Conservation (phyloP, 2,329 filamentous ascomycete genomes). For the Fusarium virguliforme region DNA sequence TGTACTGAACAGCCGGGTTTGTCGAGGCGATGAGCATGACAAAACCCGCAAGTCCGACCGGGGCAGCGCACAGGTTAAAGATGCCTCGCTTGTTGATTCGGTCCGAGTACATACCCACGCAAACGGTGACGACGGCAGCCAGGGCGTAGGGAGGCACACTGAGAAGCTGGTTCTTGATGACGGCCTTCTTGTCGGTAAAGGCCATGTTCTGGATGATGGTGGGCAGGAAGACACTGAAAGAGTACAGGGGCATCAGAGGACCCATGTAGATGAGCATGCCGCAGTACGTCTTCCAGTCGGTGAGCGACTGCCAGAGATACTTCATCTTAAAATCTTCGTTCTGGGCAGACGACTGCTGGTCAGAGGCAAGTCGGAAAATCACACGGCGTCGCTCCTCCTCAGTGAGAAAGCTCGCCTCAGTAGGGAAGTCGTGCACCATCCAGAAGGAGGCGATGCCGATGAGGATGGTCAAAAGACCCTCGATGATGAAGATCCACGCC, state of each 20-base stretch:
- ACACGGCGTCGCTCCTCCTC: conserved; percentile 80
- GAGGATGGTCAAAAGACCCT: conserved; percentile 79
- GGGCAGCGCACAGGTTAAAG: conserved; percentile 82
- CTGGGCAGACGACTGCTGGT: conserved; percentile 82
- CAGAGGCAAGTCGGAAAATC: conserved; percentile 77
- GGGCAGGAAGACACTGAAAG: conserved; percentile 84
- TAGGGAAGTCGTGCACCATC: conserved; percentile 88
- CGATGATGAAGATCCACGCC: conserved; percentile 79
- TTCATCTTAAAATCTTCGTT: conserved; percentile 82
- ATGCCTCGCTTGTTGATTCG: conserved; percentile 80
- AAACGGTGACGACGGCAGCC: conserved; percentile 58
- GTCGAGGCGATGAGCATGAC: conserved; percentile 80
- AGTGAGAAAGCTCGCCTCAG: conserved; percentile 80
- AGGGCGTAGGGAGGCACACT: conserved; percentile 65
- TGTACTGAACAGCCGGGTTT: conserved; percentile 81
- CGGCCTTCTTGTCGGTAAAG: conserved; percentile 55
- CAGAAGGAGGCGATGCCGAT: conserved; percentile 80
- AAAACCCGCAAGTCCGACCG: conserved; percentile 84
- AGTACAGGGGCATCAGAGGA: conserved; percentile 79
- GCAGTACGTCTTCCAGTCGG: conserved; percentile 88
- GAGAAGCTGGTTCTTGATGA: conserved; percentile 60
- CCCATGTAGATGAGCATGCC: conserved; percentile 87
- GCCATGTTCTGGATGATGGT: conserved; percentile 77
- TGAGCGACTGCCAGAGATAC: conserved; percentile 80
- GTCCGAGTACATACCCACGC: conserved; percentile 79